Evolutionary conservation across 163 green algal genomes (phyloP), one percentile per base, ranked within the genome.

Genomic region (Chloromonas sp.): DNA sequence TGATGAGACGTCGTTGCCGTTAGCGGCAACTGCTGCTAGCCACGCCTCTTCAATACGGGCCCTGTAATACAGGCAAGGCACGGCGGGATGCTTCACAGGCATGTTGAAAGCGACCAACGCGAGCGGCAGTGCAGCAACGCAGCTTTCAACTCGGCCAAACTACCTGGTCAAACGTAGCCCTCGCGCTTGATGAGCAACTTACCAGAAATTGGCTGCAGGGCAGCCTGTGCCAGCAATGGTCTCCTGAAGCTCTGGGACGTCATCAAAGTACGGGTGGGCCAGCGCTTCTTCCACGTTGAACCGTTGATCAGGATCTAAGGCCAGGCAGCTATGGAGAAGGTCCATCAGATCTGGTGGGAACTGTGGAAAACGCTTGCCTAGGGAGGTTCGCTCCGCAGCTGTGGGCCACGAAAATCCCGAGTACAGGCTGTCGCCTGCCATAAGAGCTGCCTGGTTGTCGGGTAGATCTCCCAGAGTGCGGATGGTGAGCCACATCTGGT

Each of bases 401-500:
- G 79, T 58, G 2, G 87, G 84, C 58, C 86, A 57, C 5, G 60
- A 58, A 13, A 87, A 11, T 0, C 13, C 57, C 2, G 2, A 14
- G 8, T 85, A 77, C 0, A 14, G 60, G 1, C 70, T n/a, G 78
- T 87, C 62, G 1, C 59, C 60, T 0, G 71, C 58, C 82, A 87
- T 74, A 58, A 83, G 78, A 0, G 58, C 13, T 13, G 70, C 60
- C 15, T 88, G 83, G 1, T 36, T 3, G 0, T 57, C 8, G 0
- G 87, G 62, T 62, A 90, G 76, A 14, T 60, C 61, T 62, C 88
- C 84, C 77, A 89, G 71, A 60, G 76, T 84, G 61, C 78, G 81
- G 79, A 89, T 84, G 15, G 84, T 86, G 70, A 88, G 84, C 59
- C 74, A 88, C 81, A 91, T 84, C 88, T 91, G 88, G 78, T 91